A percentile compares a stretch with the other conserved stretches of the same genome.
These are phyloP conservation scores for Vaccinium vitisidaea DNA, from an alignment of 148 eudicot genomes.

Conservation along the genomic window DNA sequence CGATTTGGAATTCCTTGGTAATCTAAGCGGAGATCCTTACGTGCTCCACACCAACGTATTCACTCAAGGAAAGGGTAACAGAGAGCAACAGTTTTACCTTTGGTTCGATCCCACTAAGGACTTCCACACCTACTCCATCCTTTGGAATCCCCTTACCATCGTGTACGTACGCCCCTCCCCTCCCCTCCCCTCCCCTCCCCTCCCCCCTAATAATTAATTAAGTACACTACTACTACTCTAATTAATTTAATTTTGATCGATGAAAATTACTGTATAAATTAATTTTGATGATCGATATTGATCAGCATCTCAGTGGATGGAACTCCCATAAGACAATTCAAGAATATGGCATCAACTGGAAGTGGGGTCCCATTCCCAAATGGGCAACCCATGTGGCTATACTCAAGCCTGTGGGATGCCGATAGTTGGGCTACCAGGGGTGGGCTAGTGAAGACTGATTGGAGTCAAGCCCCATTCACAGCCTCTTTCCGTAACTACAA, in stretches of 20 bases:
- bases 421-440: constrained; percentile 2
- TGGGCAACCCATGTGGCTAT: constrained; percentile 9
- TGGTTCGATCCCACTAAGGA: constrained; percentile 9
- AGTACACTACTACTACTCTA: too few relatives aligned
- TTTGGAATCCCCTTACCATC: constrained; percentile 12
- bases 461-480: constrained; percentile 10
- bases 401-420: constrained; percentile 16
- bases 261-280: too few relatives aligned
- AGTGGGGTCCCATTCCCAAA: neutral
- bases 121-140: constrained; percentile 16
- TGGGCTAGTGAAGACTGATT: constrained; percentile 11
- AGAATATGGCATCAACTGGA: neutral
- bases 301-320: constrained; percentile 7
- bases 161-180: neutral
- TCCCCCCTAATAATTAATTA: too few relatives aligned
- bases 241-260: neutral
- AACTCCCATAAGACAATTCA: constrained; percentile 12
- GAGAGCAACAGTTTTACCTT: constrained; percentile 15
- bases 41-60: constrained; percentile 12
- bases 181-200: too few relatives aligned
- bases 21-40: constrained; percentile 14
- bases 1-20: constrained; percentile 14
- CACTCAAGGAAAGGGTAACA: constrained; percentile 10
- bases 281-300: too few relatives aligned
- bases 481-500: neutral